Conservation (phyloP, 139 green algal species). For the Yamagishiella unicocca region DNA sequence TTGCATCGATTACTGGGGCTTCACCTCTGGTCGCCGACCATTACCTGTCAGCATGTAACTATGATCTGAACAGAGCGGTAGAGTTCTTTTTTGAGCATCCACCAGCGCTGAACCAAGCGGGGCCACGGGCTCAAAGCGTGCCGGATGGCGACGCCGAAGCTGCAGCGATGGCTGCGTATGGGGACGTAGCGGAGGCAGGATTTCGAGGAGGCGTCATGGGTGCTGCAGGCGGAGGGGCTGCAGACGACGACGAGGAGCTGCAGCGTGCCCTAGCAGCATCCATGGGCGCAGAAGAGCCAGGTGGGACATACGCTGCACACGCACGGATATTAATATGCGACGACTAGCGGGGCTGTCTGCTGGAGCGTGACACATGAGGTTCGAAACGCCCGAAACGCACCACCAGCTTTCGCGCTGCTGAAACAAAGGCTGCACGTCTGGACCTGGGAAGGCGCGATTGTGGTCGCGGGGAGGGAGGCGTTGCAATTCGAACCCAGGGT, state of each 20-base stretch:
- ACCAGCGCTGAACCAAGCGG: neutral
- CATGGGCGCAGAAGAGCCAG: neutral
- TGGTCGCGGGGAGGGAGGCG: too few relatives aligned
- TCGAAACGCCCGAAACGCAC: too few relatives aligned
- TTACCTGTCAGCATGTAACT: slow-evolving; percentile 61
- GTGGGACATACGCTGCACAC: too few relatives aligned
- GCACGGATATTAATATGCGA: too few relatives aligned
- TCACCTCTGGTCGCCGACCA: slow-evolving; percentile 52
- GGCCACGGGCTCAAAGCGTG: neutral
- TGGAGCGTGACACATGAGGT: too few relatives aligned
- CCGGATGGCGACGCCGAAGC: neutral
- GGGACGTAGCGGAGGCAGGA: neutral
- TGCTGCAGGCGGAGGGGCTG: neutral
- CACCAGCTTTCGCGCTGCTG: too few relatives aligned
- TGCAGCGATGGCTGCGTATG: neutral
- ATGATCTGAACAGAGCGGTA: slow-evolving; percentile 53
- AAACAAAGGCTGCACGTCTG: too few relatives aligned
- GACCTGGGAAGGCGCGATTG: too few relatives aligned
- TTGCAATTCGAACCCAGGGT: too few relatives aligned
- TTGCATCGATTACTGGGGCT: slow-evolving; percentile 57
- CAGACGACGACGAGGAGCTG: slow-evolving; percentile 42
- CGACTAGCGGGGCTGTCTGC: too few relatives aligned
- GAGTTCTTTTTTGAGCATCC: slow-evolving; percentile 58
- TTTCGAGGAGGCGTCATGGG: neutral
- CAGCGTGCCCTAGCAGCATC: slow-evolving; percentile 9